Evolutionary conservation across 73 alveolate genomes (phyloP).

Genomic region (Effrenium voratum): DNA sequence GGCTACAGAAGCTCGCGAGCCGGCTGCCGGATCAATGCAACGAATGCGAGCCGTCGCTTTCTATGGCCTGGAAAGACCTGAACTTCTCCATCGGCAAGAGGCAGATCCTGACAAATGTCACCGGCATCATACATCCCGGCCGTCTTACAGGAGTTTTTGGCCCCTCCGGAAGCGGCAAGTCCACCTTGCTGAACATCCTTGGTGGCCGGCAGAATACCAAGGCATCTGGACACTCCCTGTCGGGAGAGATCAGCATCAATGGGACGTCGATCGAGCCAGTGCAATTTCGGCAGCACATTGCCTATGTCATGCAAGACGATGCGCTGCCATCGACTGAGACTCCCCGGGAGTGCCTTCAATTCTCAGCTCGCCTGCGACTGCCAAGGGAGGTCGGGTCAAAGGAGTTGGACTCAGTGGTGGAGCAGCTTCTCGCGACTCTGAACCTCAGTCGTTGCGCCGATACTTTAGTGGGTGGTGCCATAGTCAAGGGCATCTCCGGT

Average conservation of each 20-base stretch:
- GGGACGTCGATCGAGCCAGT: background rate
- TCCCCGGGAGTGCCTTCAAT: background rate
- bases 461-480: slow-evolving; percentile 87
- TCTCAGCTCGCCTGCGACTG: background rate
- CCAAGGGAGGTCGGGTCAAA: background rate
- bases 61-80: background rate
- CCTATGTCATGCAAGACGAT: background rate
- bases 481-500: slow-evolving; percentile 87
- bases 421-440: background rate
- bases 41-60: background rate
- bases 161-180: background rate
- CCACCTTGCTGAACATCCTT: background rate
- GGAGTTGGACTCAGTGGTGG: background rate
- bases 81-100: background rate
- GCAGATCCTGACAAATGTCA: background rate
- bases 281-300: background rate
- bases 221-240: background rate
- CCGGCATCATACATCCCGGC: background rate
- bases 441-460: slow-evolving; percentile 18
- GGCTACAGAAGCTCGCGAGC: no score
- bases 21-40: no score
- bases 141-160: background rate
- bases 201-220: background rate
- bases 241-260: background rate
- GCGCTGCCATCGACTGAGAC: background rate